Base-by-base conservation (phyloP, 805 yeast genomes). In the Hanseniaspora nectarophila region DNA sequence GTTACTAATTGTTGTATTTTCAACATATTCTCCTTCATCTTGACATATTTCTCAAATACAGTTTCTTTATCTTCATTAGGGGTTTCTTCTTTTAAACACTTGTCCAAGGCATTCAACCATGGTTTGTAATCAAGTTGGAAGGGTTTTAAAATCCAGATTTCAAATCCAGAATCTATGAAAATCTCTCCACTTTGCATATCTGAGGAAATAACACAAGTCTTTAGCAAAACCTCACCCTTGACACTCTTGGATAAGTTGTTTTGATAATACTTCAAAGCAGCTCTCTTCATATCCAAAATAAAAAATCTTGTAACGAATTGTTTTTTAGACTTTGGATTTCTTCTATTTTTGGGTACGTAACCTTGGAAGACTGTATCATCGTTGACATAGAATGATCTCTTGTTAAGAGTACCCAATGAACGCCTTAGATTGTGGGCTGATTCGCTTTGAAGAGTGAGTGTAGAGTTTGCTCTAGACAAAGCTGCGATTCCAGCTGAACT, bases 101-200 rank as follows among this genome's bases (percentile, higher is more conserved):
- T 47, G 15, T 40, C 26, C 57, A 89, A 75, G 1, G 95, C 95
- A 49, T 79, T 74, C 13, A 83, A 76, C 98, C 98, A 92, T 5
- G 76, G 72, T 33, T 78, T 75, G 74, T 87, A 92, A 57, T 84
- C 89, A 10, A 67, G 66, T 53, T 73, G 78, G 44, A 72, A 68
- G 0, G 97, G 85, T 59, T 84, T 85, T 55, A 90, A 70, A 35
- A 78, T 80, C 97, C 97, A 90, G 9, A 85, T 80, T 63, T 90
- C 97, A 79, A 90, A 81, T 2, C 97, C 97, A 0, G 97, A 87
- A 64, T 92, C 97, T 54, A 92, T 75, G 43, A 82, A 80, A 40
- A 92, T 80, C 60, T 85, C 82, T 50, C 77, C 68, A 23, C 78
- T 76, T 54, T 76, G 75, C 24, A 77, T 72, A 59, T 82, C 82